These are phyloP conservation scores for Boletus rubroflammeus DNA, from an alignment of 768 basidiomycete species.

Conservation along the genomic window DNA sequence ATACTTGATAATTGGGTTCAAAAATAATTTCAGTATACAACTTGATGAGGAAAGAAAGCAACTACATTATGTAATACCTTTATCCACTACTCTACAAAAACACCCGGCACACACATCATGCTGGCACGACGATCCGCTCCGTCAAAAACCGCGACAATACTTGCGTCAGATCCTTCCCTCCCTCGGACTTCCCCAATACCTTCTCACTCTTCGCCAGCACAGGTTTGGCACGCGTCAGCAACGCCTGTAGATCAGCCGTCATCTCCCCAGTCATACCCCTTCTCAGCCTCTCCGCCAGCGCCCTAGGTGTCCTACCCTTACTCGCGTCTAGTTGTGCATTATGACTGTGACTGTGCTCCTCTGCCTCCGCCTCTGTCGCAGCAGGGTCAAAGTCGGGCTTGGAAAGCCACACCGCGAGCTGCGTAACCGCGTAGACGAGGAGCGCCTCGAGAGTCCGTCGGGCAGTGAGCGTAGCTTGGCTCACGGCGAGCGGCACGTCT, in stretches of 20 bases:
- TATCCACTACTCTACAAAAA: neutral
- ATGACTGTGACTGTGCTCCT: conserved; percentile 33
- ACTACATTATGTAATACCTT: conserved; percentile 15
- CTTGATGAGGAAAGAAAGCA: neutral
- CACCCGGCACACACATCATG: conserved; percentile 23
- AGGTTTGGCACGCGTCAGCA: conserved; percentile 63
- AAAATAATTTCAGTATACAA: neutral
- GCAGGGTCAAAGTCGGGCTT: conserved; percentile 62
- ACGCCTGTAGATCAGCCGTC: conserved; percentile 63
- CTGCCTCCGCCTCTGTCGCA: conserved; percentile 41
- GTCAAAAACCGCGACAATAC: conserved; percentile 63
- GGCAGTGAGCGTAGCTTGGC: conserved; percentile 52
- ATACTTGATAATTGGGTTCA: neutral
- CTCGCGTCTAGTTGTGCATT: conserved; percentile 18
- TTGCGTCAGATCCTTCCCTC: conserved; percentile 52
- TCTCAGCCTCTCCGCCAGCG: conserved; percentile 62
- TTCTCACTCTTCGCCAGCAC: conserved; percentile 57
- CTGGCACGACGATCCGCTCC: conserved; percentile 49
- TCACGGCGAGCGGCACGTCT: conserved; percentile 43
- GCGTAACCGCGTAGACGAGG: conserved; percentile 68
- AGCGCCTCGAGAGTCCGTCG: conserved; percentile 65
- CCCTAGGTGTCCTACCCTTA: conserved; percentile 42
- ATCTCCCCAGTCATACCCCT: conserved; percentile 81
- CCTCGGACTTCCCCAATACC: conserved; percentile 38
- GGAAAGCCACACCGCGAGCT: conserved; percentile 74